Conservation (phyloP, 2,329 filamentous ascomycete genomes). For the Teratosphaeria zuluensis region DNA sequence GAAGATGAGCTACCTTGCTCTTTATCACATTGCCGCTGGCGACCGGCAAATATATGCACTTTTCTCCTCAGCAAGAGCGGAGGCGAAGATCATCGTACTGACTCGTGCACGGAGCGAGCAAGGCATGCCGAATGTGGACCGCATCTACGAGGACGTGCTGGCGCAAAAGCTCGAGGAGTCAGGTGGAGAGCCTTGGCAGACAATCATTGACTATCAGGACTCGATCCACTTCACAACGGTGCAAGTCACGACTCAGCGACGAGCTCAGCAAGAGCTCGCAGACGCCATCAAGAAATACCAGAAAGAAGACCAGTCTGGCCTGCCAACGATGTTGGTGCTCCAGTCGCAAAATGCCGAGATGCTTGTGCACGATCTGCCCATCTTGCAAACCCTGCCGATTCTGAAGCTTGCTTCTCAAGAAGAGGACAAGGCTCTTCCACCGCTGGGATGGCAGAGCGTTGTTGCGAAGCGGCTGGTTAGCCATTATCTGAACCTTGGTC, state of each 20-base stretch:
- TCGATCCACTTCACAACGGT: conserved; percentile 75
- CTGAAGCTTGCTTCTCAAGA: conserved; percentile 72
- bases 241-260: conserved; percentile 80
- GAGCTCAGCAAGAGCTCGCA: conserved; percentile 77
- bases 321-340: conserved; percentile 71
- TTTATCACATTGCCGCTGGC: conserved; percentile 85
- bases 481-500: conserved; percentile 85
- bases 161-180: conserved; percentile 55
- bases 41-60: conserved; percentile 89
- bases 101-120: conserved; percentile 73
- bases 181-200: conserved; percentile 63
- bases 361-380: conserved; percentile 74
- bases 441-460: conserved; percentile 86
- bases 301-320: conserved; percentile 60
- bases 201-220: conserved; percentile 78
- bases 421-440: conserved; percentile 76
- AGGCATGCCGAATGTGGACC: conserved; percentile 81
- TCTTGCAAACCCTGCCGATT: conserved; percentile 74
- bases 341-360: conserved; percentile 79
- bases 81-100: conserved; percentile 81
- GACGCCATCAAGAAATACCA: conserved; percentile 85
- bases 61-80: conserved; percentile 71
- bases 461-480: conserved; percentile 76
- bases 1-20: conserved; percentile 69
- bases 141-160: conserved; percentile 73